Conservation (phyloP, 2,329 filamentous ascomycete genomes). For the Penicillium verrucosum region DNA sequence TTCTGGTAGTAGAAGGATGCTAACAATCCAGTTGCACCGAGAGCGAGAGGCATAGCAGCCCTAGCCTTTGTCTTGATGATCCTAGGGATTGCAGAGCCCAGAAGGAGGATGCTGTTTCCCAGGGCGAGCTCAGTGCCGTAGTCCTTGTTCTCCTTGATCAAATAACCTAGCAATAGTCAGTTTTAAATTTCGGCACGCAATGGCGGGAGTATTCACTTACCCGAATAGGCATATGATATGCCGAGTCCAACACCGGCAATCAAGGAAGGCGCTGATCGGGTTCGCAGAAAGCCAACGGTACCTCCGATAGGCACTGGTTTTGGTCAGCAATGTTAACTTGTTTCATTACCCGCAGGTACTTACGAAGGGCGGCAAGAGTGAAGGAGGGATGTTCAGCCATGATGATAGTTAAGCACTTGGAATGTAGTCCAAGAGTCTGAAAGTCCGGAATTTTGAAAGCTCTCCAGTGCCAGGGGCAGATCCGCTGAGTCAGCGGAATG, state of each 20-base stretch:
- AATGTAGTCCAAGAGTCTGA: neutral
- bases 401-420: neutral
- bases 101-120: conserved; percentile 17
- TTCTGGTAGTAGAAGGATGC: conserved; percentile 6
- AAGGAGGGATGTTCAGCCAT: conserved; percentile 8
- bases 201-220: neutral
- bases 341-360: neutral
- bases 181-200: neutral
- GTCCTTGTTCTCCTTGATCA: conserved; percentile 22
- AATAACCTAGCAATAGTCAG: conserved; percentile 6
- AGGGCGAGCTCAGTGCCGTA: conserved; percentile 22
- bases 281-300: conserved; percentile 16
- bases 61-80: conserved; percentile 14
- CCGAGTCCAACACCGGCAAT: conserved; percentile 19
- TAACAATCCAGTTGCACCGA: conserved; percentile 7
- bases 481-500: neutral
- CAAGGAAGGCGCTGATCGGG: conserved; percentile 16
- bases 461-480: neutral
- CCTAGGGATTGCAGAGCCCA: conserved; percentile 13
- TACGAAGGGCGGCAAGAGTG: conserved; percentile 3
- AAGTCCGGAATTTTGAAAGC: neutral
- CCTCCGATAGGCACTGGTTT: conserved; percentile 16
- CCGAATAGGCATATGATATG: conserved; percentile 16
- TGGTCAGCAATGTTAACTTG: neutral
- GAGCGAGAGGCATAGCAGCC: conserved; percentile 14